Evolutionary conservation across 2,329 filamentous ascomycete genomes (phyloP), one percentile per base, ranked within the genome.

Genomic region (Exophiala sideris): DNA sequence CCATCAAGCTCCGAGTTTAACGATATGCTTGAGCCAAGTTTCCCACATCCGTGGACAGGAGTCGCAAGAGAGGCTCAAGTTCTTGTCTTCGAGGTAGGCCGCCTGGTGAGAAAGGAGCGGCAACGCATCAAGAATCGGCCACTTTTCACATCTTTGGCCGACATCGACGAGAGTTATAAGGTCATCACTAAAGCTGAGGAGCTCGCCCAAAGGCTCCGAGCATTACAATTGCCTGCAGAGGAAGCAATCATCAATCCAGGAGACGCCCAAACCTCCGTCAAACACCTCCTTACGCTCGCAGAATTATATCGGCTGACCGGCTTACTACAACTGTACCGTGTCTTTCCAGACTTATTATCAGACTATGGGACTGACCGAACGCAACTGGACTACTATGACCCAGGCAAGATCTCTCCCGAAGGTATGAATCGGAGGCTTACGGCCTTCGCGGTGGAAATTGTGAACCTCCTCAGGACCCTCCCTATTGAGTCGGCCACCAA

Each of bases 301-400:
- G 76, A 81, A 58, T 74, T 76, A 1, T 80, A 80, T 56, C 76
- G 79, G 33, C 76, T 74, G 49, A 72, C 76, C 2, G 79, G 78
- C 1, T 70, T 82, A 3, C 67, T 82, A 42, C 78, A 82, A 58
- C 64, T 82, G 16, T 82, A 82, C 61, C 75, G 76, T 20, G 74
- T 76, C 29, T 81, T 81, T 52, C 79, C 79, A 2, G 74, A 77
- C 29, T 24, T 57, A 6, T 45, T 53, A 12, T 16, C 40, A 20
- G 40, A 42, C 12, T 21, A 12, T n/a, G 40, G 40, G 3, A 24
- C 11, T 16, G 35, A 24, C 20, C 12, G 8, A 12, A 9, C 16
- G 40, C 14, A 42, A 10, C 40, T 21, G 10, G 40, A 42, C 7
- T 42, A 10, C 20, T 21, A 18, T 21, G 40, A 42, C 2, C 14